Evolutionary conservation across 2,329 filamentous ascomycete genomes (phyloP).

Genomic region (Lecanoromycetidae sp.): DNA sequence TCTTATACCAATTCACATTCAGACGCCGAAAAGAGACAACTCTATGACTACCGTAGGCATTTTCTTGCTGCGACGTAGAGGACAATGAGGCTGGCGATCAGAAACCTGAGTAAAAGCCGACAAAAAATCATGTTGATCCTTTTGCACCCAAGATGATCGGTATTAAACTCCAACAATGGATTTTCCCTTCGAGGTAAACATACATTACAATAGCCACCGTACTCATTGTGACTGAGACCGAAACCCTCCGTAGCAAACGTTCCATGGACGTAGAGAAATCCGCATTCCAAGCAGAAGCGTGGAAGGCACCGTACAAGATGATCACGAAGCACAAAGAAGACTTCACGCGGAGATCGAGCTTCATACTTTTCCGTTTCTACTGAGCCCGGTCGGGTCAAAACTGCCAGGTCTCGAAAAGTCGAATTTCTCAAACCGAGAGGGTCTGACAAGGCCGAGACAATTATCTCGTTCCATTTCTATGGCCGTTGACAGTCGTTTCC

Average conservation of each 20-base stretch:
- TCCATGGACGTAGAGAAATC: slow-evolving; percentile 21
- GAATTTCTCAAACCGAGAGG: background rate
- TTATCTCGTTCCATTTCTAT: background rate
- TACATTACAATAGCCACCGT: background rate
- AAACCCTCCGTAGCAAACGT: slow-evolving; percentile 20
- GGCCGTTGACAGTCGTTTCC: background rate
- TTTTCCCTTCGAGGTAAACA: background rate
- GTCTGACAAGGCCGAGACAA: background rate
- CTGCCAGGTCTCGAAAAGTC: no score
- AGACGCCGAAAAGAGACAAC: background rate
- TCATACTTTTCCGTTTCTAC: background rate
- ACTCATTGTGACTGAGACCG: slow-evolving; percentile 15
- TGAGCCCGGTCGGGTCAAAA: no score
- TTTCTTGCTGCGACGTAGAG: no score
- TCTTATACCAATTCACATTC: background rate
- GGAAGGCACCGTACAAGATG: slow-evolving; percentile 22
- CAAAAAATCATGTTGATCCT: background rate
- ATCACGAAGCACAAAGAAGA: slow-evolving; percentile 9
- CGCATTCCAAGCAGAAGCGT: slow-evolving; percentile 21
- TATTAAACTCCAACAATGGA: background rate
- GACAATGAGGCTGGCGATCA: background rate
- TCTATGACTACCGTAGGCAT: background rate
- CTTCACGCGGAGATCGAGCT: background rate
- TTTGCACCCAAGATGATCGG: background rate
- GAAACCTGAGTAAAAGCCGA: background rate